A percentile compares a stretch with the other conserved stretches of the same genome.
These are phyloP conservation scores for Lithospermum erythrorhizon DNA, from an alignment of 257 asterid species.

Conservation along the genomic window DNA sequence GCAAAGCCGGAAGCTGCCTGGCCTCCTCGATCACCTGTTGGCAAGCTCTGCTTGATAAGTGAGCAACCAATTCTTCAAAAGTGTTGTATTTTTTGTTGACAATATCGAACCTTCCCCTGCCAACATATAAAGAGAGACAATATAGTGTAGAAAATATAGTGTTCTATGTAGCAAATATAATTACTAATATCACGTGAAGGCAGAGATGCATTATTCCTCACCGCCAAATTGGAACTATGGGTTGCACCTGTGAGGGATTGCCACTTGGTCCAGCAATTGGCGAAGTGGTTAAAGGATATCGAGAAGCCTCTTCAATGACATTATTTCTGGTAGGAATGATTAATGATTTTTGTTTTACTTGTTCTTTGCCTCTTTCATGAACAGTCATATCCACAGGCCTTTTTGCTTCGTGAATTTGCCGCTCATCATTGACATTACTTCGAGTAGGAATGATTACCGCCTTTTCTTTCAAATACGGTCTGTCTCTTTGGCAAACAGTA, in stretches of 20 bases:
- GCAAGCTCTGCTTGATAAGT: slow-evolving; percentile 45
- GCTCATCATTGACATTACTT: not conserved
- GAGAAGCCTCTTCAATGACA: slow-evolving; percentile 10
- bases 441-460: not conserved
- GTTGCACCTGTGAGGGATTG: slow-evolving; percentile 20
- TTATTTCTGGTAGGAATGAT: slow-evolving; percentile 1
- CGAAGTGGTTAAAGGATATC: slow-evolving; percentile 6
- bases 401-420: not conserved
- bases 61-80: slow-evolving; percentile 45
- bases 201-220: slow-evolving; percentile 9
- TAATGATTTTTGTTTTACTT: not conserved
- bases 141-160: not conserved
- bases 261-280: slow-evolving; percentile 8
- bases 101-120: slow-evolving; percentile 53
- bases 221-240: slow-evolving; percentile 63
- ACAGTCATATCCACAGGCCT: not conserved
- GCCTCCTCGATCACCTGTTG: slow-evolving; percentile 37
- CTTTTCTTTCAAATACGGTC: not conserved
- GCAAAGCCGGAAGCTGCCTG: slow-evolving; percentile 29
- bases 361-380: not conserved
- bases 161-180: not conserved
- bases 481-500: slow-evolving; percentile 2
- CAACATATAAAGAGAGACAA: not conserved
- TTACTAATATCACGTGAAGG: not conserved
- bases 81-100: slow-evolving; percentile 19